These are phyloP conservation scores for Malassezia psittaci DNA, from an alignment of 1,284 basidiomycete genomes.

Conservation along the genomic window DNA sequence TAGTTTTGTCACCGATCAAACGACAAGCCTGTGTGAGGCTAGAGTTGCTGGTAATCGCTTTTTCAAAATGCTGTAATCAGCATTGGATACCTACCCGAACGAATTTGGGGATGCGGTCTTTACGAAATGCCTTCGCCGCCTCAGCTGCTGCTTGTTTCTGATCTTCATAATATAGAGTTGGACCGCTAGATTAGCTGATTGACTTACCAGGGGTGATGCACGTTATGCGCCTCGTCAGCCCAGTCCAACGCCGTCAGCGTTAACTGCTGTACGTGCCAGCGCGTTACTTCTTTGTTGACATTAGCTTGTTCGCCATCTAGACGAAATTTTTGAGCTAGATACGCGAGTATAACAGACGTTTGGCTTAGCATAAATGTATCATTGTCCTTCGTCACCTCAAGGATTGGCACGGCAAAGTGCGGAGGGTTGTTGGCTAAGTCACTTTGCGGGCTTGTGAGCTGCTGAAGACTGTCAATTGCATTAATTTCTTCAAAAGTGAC, in stretches of 20 bases:
- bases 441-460: background rate
- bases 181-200: background rate
- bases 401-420: background rate
- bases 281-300: background rate
- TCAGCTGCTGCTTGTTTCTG: constrained; percentile 49
- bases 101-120: constrained; percentile 53
- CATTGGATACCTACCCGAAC: constrained; percentile 24
- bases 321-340: constrained; percentile 50
- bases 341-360: constrained; percentile 51
- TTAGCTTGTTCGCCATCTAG: constrained; percentile 24
- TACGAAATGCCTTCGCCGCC: constrained; percentile 49
- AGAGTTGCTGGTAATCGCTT: constrained; percentile 33
- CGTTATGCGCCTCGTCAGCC: constrained; percentile 50
- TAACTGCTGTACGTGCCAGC: constrained; percentile 40
- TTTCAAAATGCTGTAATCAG: constrained; percentile 17
- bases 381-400: background rate
- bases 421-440: background rate
- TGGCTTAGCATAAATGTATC: constrained; percentile 42
- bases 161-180: constrained; percentile 50
- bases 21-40: constrained; percentile 28
- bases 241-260: constrained; percentile 51
- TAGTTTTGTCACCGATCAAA: constrained; percentile 50
- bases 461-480: constrained; percentile 16
- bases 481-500: constrained; percentile 49
- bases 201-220: constrained; percentile 22